phyloP scores from a whole-genome alignment of 768 basidiomycete species.

The Phanerochaete carnosa region DNA sequence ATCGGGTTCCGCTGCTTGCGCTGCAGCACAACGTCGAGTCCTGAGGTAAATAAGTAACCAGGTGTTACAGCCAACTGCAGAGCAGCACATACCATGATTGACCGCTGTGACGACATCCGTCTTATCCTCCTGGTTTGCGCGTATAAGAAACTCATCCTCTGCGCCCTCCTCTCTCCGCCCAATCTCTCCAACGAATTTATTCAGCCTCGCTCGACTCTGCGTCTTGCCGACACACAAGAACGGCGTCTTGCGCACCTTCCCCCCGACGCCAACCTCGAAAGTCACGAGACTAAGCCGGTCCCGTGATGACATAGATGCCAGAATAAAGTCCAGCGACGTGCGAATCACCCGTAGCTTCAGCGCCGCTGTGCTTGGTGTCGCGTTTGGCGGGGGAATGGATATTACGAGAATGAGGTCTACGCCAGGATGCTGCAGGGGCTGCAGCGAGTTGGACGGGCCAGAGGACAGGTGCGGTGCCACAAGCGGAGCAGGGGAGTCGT shows the following conservation, averaged over 20 bases:
- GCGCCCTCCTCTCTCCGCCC: conserved; percentile 32
- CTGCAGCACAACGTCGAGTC: conserved; percentile 91
- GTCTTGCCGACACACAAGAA: conserved; percentile 73
- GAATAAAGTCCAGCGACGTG: conserved; percentile 80
- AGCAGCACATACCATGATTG: conserved; percentile 68
- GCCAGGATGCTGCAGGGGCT: conserved; percentile 80
- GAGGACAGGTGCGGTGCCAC: conserved; percentile 71
- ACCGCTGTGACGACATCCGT: conserved; percentile 98
- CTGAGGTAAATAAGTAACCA: conserved; percentile 32
- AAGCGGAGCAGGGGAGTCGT: conserved; percentile 46
- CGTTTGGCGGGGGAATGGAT: conserved; percentile 73
- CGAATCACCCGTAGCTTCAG: conserved; percentile 90
- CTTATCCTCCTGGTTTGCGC: conserved; percentile 84
- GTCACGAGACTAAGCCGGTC: conserved; percentile 91
- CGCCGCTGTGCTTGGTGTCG: conserved; percentile 73
- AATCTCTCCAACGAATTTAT: conserved; percentile 77
- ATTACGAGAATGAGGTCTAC: conserved; percentile 92
- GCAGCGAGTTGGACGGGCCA: conserved; percentile 76
- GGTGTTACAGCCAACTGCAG: not conserved
- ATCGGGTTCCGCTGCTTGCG: conserved; percentile 89
- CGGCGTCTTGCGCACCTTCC: conserved; percentile 88
- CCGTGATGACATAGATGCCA: conserved; percentile 68
- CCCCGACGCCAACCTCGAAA: conserved; percentile 84
- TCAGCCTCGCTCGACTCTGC: conserved; percentile 66
- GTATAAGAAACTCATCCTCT: conserved; percentile 65